Base-by-base conservation (phyloP, 2,329 filamentous ascomycete genomes). In the Xylaria digitata region DNA sequence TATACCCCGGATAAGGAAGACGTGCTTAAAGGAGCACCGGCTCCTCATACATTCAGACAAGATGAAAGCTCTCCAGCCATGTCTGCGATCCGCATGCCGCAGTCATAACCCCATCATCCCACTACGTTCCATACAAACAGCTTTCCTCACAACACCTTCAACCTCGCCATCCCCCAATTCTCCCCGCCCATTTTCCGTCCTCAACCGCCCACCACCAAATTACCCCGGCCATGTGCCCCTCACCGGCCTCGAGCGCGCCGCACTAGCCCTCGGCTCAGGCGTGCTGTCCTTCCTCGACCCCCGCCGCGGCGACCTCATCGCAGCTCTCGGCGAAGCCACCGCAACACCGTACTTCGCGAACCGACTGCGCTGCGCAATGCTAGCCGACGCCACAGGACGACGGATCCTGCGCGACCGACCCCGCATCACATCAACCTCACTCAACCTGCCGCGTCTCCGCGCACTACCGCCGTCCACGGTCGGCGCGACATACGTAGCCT, bases 261-360 rank as follows among this genome's bases (percentile, higher is more conserved):
- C 89, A 19, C 85, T 99, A 54, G 87, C 88, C 52, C 76, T 90
- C 55, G 89, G 89, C 30, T 89, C 89, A 7, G 87, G 89, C 49
- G 77, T 91, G 59, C 83, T 86, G 74, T 88, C 88, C 40, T 82
- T 91, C 57, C 73, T 93, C 3, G 89, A 97, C 75, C 95, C 95
- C 0, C 88, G 92, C 75, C 88, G 96, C 74, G 93, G 89, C 78
- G 96, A 99, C 82, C 89, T 99, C 72, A 96, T 99, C 74, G 96
- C 96, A 40, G 88, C 93, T 40, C 88, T 97, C n/a, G 95, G 94
- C 76, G 96, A 99, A 84, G 90, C 94, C 32, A 98, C 96, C 2
- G 93, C 94, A 23, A 93, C 94, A 9, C 96, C 96, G 13, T 97
- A 94, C 85, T 97, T 98, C 83, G 94, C 97, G 80, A 89, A 92